Conservation (phyloP, 2,329 filamentous ascomycete species). For the Bipolaris cookei region DNA sequence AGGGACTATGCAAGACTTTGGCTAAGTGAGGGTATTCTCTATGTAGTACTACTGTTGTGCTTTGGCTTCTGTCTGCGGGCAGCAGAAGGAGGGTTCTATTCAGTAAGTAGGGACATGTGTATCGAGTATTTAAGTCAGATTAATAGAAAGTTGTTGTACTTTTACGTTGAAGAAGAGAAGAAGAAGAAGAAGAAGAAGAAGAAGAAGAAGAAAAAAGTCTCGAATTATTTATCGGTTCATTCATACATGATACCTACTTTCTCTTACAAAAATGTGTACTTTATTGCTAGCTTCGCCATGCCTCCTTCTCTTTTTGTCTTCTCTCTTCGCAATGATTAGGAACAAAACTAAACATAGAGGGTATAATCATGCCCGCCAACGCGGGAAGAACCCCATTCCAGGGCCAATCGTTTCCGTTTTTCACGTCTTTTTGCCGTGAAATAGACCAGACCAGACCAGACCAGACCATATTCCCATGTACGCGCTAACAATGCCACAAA, state of each 20-base stretch:
- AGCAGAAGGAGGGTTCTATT: too few species aligned
- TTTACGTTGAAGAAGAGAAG: too few species aligned
- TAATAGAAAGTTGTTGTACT: too few species aligned
- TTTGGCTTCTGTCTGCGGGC: too few species aligned
- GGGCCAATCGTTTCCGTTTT: slow-evolving; percentile 12
- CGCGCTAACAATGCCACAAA: slow-evolving; percentile 17
- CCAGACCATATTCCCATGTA: slow-evolving; percentile 14
- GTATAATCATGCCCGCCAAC: slow-evolving; percentile 26
- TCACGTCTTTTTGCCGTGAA: background rate
- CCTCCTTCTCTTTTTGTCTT: background rate
- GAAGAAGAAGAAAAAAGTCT: too few species aligned
- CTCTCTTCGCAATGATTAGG: background rate
- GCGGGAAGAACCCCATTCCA: slow-evolving; percentile 2
- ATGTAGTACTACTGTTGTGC: too few species aligned
- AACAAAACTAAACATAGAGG: slow-evolving; percentile 18
- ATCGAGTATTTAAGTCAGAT: too few species aligned
- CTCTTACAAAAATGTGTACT: too few species aligned
- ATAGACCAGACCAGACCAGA: background rate
- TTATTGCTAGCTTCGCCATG: background rate
- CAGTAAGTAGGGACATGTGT: too few species aligned
- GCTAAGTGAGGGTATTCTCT: too few species aligned
- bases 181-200: too few species aligned
- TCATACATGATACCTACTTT: background rate
- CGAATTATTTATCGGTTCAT: background rate
- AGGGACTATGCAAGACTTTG: too few species aligned